Evolutionary conservation across 768 basidiomycete genomes (phyloP).

Genomic region (Baorangia bicolor): DNA sequence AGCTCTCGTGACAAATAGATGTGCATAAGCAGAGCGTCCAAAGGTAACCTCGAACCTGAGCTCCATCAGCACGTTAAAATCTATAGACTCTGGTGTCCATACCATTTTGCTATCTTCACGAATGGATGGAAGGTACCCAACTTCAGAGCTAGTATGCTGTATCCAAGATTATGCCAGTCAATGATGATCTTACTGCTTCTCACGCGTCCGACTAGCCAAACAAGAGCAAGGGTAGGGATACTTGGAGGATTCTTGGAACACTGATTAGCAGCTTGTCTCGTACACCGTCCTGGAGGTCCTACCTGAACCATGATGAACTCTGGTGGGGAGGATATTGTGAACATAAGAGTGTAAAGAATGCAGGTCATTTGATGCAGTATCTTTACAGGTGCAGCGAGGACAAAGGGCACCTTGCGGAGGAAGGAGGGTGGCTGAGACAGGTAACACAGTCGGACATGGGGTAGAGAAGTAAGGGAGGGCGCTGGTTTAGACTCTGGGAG

Average conservation of each 20-base stretch:
- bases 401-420: constrained; percentile 57
- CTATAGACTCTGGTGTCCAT: constrained; percentile 1
- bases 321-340: constrained; percentile 62
- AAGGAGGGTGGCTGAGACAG: constrained; percentile 61
- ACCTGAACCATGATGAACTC: constrained; percentile 92
- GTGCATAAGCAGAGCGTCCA: constrained; percentile 79
- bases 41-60: constrained; percentile 81
- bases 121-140: constrained; percentile 67
- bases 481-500: constrained; percentile 71
- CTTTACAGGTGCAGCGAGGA: constrained; percentile 79
- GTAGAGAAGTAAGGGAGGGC: constrained; percentile 65
- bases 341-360: constrained; percentile 61
- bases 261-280: not conserved
- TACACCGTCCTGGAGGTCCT: constrained; percentile 21
- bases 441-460: constrained; percentile 64
- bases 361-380: constrained; percentile 64
- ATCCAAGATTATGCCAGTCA: constrained; percentile 99
- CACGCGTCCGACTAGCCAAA: constrained; percentile 66
- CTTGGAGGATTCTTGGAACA: constrained; percentile 85
- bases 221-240: constrained; percentile 88
- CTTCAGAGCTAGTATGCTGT: constrained; percentile 85
- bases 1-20: constrained; percentile 89
- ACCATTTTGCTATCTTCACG: constrained; percentile 78
- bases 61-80: constrained; percentile 2
- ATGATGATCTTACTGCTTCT: constrained; percentile 87